Evolutionary conservation across 208 protist species (phyloP), one percentile per base, ranked within the genome.

Genomic region (Acanthamoeba triangularis): DNA sequence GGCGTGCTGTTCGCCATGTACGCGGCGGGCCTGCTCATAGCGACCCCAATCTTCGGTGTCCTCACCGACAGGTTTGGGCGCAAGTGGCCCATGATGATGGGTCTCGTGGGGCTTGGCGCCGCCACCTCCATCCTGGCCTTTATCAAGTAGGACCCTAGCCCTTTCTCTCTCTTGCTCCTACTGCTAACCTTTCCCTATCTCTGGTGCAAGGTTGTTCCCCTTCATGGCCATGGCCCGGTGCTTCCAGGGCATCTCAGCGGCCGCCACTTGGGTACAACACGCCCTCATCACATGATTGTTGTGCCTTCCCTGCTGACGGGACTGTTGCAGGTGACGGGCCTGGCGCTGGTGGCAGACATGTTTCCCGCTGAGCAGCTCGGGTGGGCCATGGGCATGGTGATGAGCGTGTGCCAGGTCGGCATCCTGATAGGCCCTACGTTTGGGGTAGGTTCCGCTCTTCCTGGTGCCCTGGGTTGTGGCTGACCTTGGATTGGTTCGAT

Each of bases 1-100:
- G 80, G 80, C 1, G 80, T 90, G 28, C 80, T 90, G 25, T 90
- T 90, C 56, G 80, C 49, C 30, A 65, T 90, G 44, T 90, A 90
- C 20, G 80, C 80, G 10, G 80, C 41, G 13, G 80, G 80, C 13
- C 20, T 90, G 80, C 41, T 90, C 18, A 90, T 90, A 16, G 18
- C 54, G 30, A 90, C 80, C 1, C 80, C 80, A 10, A 63, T 90
- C 80, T 90, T 90, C 30, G 80, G 80, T 28, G 13, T 90, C 30
- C 49, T 90, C 80, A 47, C 80, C 0, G 80, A 90, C 80, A 90
- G 69, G 69, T 78, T 78, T 8, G 69, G 69, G 30, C 25, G 69
- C 7, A 78, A 78, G 69, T 78, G 69, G 69, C 69, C 69, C 69
- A 78, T 78, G 69, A 7, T 78, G 28, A 1, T 8, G 11, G 69